phyloP scores from a whole-genome alignment of 2,329 filamentous ascomycete species.

The Graphilbum fragrans region DNA sequence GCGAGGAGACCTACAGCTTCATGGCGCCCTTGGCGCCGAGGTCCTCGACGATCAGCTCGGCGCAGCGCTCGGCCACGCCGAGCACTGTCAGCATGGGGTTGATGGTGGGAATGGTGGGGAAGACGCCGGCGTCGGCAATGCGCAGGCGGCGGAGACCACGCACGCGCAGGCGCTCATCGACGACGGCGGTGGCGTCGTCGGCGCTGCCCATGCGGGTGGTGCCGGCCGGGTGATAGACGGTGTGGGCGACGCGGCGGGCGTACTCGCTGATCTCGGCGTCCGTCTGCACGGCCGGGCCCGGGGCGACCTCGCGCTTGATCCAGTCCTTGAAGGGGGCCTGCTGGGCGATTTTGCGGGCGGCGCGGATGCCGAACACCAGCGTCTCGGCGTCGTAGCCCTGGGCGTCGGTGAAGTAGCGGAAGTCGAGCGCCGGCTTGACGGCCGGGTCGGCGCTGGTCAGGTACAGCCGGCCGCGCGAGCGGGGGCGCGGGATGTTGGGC shows the following conservation, averaged over 20 bases:
- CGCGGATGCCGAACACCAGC: constrained; percentile 10
- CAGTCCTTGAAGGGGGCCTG: constrained; percentile 10
- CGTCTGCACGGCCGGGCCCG: constrained; percentile 58
- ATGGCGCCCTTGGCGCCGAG: constrained; percentile 29
- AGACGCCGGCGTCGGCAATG: constrained; percentile 13
- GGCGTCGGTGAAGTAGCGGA: constrained; percentile 18
- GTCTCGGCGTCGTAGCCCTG: constrained; percentile 31
- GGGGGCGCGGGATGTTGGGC: constrained; percentile 76
- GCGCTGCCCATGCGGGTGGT: constrained; percentile 12
- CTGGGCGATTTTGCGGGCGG: constrained; percentile 9
- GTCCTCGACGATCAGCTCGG: constrained; percentile 70
- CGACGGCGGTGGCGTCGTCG: constrained; percentile 9
- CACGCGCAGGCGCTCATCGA: constrained; percentile 11
- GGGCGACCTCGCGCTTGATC: constrained; percentile 26
- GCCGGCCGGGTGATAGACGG: constrained; percentile 12
- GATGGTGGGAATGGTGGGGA: constrained; percentile 12
- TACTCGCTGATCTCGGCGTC: constrained; percentile 12
- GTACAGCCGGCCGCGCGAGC: constrained; percentile 48
- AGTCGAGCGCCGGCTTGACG: constrained; percentile 15
- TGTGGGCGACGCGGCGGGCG: constrained; percentile 9
- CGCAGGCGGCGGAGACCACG: constrained; percentile 22
- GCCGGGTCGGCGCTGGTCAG: constrained; percentile 11
- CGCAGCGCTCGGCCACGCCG: constrained; percentile 69
- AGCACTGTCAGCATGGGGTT: constrained; percentile 63
- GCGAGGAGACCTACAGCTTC: constrained; percentile 6